Evolutionary conservation across 1,284 basidiomycete genomes (phyloP), one percentile per base, ranked within the genome.

Genomic region (Apiotrichum mycotoxinovorans): DNA sequence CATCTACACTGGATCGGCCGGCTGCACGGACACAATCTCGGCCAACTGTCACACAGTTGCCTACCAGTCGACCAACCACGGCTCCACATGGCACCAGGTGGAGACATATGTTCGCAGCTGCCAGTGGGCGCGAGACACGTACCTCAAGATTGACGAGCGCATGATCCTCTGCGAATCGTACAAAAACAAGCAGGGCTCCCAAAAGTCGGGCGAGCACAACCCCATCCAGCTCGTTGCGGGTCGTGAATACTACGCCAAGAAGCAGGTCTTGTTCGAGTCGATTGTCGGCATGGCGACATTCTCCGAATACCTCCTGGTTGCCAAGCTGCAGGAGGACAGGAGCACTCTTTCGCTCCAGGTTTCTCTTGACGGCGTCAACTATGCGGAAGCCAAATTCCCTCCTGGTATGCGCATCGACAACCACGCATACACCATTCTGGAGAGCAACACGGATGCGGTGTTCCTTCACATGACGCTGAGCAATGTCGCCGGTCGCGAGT

Each of bases 401-500:
- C 88, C 91, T 0, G 85, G 82, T 42, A 87, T 97, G 85, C 83
- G 85, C 52, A 87, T 94, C 2, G 87, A 91, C 52, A 89, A 95
- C 52, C 60, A 68, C 60, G 71, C 71, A 25, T 74, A 74, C 62
- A 74, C 72, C 48, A 85, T 98, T 47, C 83, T 98, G 3, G 96
- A 98, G 75, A 97, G 93, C 5, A 89, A 84, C 67, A 98, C 96
- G 0, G 85, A 89, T 58, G 84, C 94, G 0, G 85, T 98, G 59
- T 98, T 98, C 83, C 76, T 98, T 23, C 94, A 96, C 68, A 89
- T 96, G 78, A 98, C 96, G 0, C 95, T 90, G 78, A 90, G 89
- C 35, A 83, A 88, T 54, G 80, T 82, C 17, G 82, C 83, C 0
- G 82, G 80, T 18, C 87, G 85, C 9, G 90, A 83, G 72, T 98